A percentile compares a stretch with the other conserved stretches of the same genome.
Conservation (phyloP, 768 basidiomycete genomes). For the Hygrocybe coccinea region DNA sequence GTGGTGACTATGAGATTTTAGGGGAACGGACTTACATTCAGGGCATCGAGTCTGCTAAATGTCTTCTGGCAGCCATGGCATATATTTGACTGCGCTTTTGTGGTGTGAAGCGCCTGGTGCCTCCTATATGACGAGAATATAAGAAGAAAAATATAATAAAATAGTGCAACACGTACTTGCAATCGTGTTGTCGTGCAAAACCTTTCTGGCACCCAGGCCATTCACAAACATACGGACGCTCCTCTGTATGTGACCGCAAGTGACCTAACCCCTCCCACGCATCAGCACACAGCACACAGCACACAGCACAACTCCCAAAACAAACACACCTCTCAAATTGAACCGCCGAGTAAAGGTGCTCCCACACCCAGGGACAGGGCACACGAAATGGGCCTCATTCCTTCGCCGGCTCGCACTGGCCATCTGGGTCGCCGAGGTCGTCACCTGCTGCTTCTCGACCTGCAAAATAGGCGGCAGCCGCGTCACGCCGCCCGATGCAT, state of each 20-base stretch:
- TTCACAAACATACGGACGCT: slow-evolving; percentile 88
- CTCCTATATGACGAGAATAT: slow-evolving; percentile 44
- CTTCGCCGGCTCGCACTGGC: slow-evolving; percentile 85
- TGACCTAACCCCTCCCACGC: slow-evolving; percentile 53
- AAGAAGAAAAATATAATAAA: slow-evolving; percentile 8
- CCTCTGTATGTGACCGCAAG: slow-evolving; percentile 91
- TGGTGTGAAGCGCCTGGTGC: slow-evolving; percentile 84
- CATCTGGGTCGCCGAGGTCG: slow-evolving; percentile 87
- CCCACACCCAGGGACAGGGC: slow-evolving; percentile 92
- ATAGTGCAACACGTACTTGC: slow-evolving; percentile 62
- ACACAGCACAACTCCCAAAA: neutral
- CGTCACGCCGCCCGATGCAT: slow-evolving; percentile 48
- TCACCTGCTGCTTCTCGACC: slow-evolving; percentile 93
- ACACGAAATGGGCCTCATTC: slow-evolving; percentile 89
- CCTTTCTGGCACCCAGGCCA: slow-evolving; percentile 94
- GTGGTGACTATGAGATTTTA: slow-evolving; percentile 9
- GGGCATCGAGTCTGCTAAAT: slow-evolving; percentile 88
- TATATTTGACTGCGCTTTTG: slow-evolving; percentile 76
- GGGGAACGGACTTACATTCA: slow-evolving; percentile 66
- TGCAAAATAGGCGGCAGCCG: slow-evolving; percentile 79
- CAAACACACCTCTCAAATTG: slow-evolving; percentile 66
- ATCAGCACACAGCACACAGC: slow-evolving; percentile 3
- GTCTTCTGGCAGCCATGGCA: slow-evolving; percentile 93
- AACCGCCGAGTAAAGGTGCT: slow-evolving; percentile 95
- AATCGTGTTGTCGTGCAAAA: slow-evolving; percentile 93